Base-by-base conservation (phyloP, 495 filamentous ascomycete species). In the Tuber calosporum region DNA sequence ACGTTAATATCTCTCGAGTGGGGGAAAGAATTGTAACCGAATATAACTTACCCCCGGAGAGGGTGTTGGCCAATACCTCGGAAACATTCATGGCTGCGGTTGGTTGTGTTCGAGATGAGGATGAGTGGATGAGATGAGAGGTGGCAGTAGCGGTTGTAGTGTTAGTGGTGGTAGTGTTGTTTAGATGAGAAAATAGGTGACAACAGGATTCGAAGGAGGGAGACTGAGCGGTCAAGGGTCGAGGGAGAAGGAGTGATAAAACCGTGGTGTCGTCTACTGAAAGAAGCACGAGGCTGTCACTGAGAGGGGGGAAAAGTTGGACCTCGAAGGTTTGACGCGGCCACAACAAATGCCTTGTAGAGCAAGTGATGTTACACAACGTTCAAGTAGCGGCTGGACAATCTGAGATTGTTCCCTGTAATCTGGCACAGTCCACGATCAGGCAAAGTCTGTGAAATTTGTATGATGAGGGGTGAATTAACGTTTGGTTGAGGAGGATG, bases 11-110 rank as follows among this genome's bases (percentile, higher is more conserved):
- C 53, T 73, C 7, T 67, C 75, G 62, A 71, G 75, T 20, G 43
- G 69, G 72, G 70, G 75, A 34, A 75, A 22, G n/a, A 43, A 66
- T 62, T 36, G 70, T 20, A 4, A 43, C 48, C 66, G 66, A 62
- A 34, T 68, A 68, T 68, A 37, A 85, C 89, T 81, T 85, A 96
- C 93, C 93, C 83, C 91, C 88, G 80, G 93, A 93, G 84, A 97
- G 87, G 82, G 94, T 97, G 86, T 92, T 90, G 83, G 91, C 89
- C 86, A 97, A 90, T 85, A 97, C 92, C 84, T 91, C 89, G 83
- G 88, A 90, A 81, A 91, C 89, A 82, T 93, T 87, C 90, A 93
- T 93, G 81, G 80, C 89, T 81, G 73, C 68, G 71, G 79, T 80
- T 78, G 75, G 74, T 39, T 77, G 70, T 73, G 68, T 62, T 77